Percentiles rank a stretch among this genome's conserved stretches.
These are phyloP conservation scores for Cryptococcus hybrid DNA, from an alignment of 1,284 basidiomycete species.

Conservation along the genomic window DNA sequence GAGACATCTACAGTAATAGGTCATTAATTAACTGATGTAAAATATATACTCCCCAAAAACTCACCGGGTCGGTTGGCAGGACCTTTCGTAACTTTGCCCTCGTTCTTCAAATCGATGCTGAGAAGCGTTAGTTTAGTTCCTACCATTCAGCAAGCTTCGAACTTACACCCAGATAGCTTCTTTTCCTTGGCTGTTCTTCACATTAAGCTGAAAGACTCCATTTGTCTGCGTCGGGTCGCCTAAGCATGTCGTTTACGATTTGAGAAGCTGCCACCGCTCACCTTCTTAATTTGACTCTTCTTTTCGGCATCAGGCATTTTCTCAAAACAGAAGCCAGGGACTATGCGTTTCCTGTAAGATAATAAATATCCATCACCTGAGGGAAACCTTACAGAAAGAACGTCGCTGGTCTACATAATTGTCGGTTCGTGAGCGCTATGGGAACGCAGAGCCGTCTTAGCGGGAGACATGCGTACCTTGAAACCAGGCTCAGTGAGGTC, in stretches of 20 bases:
- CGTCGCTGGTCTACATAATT: constrained; percentile 63
- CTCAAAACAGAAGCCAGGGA: constrained; percentile 61
- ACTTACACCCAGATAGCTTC: constrained; percentile 65
- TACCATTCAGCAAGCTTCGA: not conserved
- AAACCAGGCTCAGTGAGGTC: constrained; percentile 50
- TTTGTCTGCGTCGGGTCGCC: constrained; percentile 63
- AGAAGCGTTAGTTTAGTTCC: not conserved
- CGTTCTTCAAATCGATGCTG: constrained; percentile 95
- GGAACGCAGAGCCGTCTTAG: not conserved
- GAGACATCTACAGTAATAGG: constrained; percentile 56
- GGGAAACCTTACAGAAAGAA: constrained; percentile 54
- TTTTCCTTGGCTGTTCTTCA: constrained; percentile 74
- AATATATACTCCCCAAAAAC: constrained; percentile 6
- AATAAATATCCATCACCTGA: not conserved
- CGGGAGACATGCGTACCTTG: constrained; percentile 33
- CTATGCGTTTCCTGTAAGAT: constrained; percentile 12
- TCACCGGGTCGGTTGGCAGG: constrained; percentile 58
- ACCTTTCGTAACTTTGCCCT: constrained; percentile 76
- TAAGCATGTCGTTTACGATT: not conserved
- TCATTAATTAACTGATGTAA: not conserved
- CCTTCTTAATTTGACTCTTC: constrained; percentile 82
- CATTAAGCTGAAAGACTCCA: constrained; percentile 84
- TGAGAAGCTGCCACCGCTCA: constrained; percentile 30
- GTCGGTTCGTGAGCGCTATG: not conserved
- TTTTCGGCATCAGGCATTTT: constrained; percentile 69